Evolutionary conservation across 2,329 filamentous ascomycete species (phyloP).

Genomic region (Ramularia collo-cygni): DNA sequence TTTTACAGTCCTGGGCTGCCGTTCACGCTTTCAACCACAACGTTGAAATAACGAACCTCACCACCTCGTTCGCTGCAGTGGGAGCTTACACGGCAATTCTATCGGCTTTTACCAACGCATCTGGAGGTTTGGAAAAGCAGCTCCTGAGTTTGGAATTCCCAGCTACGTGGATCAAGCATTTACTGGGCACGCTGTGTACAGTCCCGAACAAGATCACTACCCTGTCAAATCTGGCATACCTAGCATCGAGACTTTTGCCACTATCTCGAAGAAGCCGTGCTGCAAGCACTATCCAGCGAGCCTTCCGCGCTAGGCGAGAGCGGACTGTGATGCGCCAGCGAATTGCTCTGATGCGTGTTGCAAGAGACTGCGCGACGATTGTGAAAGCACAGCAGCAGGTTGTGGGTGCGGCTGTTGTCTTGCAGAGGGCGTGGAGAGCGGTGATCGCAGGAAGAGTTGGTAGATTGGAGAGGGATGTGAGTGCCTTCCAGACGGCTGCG

Average conservation of each 20-base stretch:
- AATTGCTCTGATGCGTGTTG: conserved; percentile 33
- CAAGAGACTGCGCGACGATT: conserved; percentile 42
- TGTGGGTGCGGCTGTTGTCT: conserved; percentile 33
- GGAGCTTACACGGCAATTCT: conserved; percentile 50
- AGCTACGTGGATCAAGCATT: conserved; percentile 38
- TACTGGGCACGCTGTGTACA: conserved; percentile 31
- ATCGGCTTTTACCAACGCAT: conserved; percentile 33
- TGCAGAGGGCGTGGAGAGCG: conserved; percentile 40
- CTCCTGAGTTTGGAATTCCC: conserved; percentile 38
- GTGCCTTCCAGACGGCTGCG: not conserved
- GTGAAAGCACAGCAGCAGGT: conserved; percentile 40
- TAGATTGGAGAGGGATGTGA: conserved; percentile 33
- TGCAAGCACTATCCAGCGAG: conserved; percentile 46
- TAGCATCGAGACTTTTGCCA: conserved; percentile 52
- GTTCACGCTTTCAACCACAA: conserved; percentile 29
- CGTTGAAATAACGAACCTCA: conserved; percentile 46
- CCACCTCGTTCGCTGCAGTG: conserved; percentile 51
- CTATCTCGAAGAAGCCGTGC: conserved; percentile 45
- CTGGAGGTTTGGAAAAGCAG: conserved; percentile 29
- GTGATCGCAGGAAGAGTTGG: conserved; percentile 32
- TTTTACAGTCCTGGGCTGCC: conserved; percentile 53
- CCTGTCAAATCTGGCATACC: conserved; percentile 51
- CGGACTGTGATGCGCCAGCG: not conserved
- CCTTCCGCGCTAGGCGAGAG: conserved; percentile 37
- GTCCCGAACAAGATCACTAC: conserved; percentile 51